A percentile compares a stretch with the other conserved stretches of the same genome.
These are phyloP conservation scores for Amoeboaphelidium protococcarum DNA, from an alignment of 371 early-diverging fungal species.

Conservation along the genomic window DNA sequence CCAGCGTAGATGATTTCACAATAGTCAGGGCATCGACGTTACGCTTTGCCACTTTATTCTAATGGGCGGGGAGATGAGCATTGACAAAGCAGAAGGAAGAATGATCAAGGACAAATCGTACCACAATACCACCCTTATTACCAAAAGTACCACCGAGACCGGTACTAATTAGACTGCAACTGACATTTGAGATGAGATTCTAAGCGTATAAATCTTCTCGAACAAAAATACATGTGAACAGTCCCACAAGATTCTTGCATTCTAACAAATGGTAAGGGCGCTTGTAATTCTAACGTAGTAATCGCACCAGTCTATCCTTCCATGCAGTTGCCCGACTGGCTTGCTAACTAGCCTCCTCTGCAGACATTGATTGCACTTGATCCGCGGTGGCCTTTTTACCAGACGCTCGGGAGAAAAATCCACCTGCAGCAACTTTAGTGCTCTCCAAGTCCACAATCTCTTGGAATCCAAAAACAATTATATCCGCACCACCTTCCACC, in stretches of 20 bases:
- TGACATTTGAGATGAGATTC: background rate
- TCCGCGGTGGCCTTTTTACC: background rate
- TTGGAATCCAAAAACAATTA: conserved; percentile 61
- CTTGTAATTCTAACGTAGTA: conserved; percentile 8
- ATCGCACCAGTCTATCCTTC: conserved; percentile 15
- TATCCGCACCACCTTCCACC: conserved; percentile 21
- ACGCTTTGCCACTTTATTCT: conserved; percentile 31
- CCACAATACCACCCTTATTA: conserved; percentile 71
- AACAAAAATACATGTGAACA: conserved; percentile 43
- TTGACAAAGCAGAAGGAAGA: conserved; percentile 56
- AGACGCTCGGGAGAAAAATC: background rate
- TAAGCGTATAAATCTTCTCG: conserved; percentile 7
- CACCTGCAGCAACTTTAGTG: conserved; percentile 29
- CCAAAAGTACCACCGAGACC: conserved; percentile 60
- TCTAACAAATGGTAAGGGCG: background rate
- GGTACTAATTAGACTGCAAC: conserved; percentile 33
- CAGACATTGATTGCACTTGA: background rate
- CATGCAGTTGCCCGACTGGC: background rate
- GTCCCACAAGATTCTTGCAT: conserved; percentile 32
- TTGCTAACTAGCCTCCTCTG: background rate
- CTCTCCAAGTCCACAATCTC: conserved; percentile 62
- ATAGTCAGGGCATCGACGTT: conserved; percentile 46
- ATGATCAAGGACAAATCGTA: conserved; percentile 40
- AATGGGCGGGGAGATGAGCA: conserved; percentile 62
- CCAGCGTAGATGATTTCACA: conserved; percentile 17